Percentiles rank a stretch among this genome's conserved stretches.
phyloP scores from a whole-genome alignment of 2,329 filamentous ascomycete genomes.

The Penicillium sp. region DNA sequence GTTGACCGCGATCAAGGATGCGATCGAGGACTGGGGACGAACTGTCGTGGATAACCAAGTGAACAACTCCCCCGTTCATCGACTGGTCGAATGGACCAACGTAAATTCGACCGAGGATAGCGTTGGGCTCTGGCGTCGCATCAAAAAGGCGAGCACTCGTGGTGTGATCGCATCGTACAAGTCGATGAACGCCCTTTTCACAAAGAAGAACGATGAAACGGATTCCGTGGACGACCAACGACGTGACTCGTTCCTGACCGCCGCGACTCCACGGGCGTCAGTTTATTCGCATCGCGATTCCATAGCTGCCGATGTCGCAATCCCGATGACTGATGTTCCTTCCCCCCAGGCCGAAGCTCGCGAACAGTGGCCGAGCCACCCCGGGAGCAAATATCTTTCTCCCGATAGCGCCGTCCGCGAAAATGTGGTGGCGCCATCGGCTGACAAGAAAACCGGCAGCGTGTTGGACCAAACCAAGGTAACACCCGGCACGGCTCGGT shows the following conservation, averaged over 20 bases:
- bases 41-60: slow-evolving; percentile 87
- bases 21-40: slow-evolving; percentile 88
- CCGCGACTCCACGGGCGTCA: slow-evolving; percentile 53
- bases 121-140: slow-evolving; percentile 75
- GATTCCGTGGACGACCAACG: slow-evolving; percentile 47
- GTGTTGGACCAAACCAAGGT: slow-evolving; percentile 69
- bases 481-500: slow-evolving; percentile 67
- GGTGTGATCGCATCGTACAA: slow-evolving; percentile 54
- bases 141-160: slow-evolving; percentile 82
- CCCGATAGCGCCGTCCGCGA: slow-evolving; percentile 30
- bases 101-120: slow-evolving; percentile 88
- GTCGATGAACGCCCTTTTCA: slow-evolving; percentile 48
- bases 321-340: slow-evolving; percentile 93
- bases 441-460: slow-evolving; percentile 54
- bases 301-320: slow-evolving; percentile 56
- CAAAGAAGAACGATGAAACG: slow-evolving; percentile 42
- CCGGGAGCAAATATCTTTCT: slow-evolving; percentile 32
- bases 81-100: slow-evolving; percentile 82
- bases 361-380: slow-evolving; percentile 39
- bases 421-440: slow-evolving; percentile 25
- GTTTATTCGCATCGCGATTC: slow-evolving; percentile 50
- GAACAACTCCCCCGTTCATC: slow-evolving; percentile 93
- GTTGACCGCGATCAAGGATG: slow-evolving; percentile 89
- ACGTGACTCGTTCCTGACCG: slow-evolving; percentile 63
- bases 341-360: slow-evolving; percentile 64